phyloP scores from a whole-genome alignment of 768 basidiomycete genomes.

The Mycena albidolilacea region DNA sequence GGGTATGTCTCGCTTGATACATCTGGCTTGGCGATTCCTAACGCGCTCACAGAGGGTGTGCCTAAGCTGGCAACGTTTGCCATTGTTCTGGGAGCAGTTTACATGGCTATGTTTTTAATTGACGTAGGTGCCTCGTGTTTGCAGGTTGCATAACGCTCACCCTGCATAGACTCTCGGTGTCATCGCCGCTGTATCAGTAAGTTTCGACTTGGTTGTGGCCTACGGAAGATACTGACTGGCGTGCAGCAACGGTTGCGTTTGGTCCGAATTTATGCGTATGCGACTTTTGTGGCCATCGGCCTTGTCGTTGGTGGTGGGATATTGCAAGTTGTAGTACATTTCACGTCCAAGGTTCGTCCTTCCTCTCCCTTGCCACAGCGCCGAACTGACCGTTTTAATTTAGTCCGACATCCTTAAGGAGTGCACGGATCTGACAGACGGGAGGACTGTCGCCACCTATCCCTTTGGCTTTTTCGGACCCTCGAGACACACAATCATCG shows the following conservation, averaged over 20 bases:
- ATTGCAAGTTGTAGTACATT: constrained; percentile 74
- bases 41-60: constrained; percentile 51
- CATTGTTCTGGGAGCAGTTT: constrained; percentile 73
- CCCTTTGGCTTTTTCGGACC: constrained; percentile 73
- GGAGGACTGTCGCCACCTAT: constrained; percentile 44
- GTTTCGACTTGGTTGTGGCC: constrained; percentile 43
- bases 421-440: constrained; percentile 62
- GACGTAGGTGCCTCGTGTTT: constrained; percentile 50
- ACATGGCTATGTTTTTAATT: constrained; percentile 64
- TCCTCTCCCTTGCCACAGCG: neutral
- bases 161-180: constrained; percentile 63
- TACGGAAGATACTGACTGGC: neutral
- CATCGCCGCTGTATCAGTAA: constrained; percentile 63
- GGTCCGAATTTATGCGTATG: constrained; percentile 70
- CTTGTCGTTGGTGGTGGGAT: constrained; percentile 67
- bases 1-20: constrained; percentile 55
- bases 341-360: constrained; percentile 71
- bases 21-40: neutral
- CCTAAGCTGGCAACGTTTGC: constrained; percentile 67
- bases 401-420: constrained; percentile 72
- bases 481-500: constrained; percentile 48
- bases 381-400: neutral
- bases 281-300: constrained; percentile 63
- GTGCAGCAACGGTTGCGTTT: constrained; percentile 68
- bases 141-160: neutral